Evolutionary conservation across 805 yeast genomes (phyloP).

Genomic region (Soucietia sequanensis): DNA sequence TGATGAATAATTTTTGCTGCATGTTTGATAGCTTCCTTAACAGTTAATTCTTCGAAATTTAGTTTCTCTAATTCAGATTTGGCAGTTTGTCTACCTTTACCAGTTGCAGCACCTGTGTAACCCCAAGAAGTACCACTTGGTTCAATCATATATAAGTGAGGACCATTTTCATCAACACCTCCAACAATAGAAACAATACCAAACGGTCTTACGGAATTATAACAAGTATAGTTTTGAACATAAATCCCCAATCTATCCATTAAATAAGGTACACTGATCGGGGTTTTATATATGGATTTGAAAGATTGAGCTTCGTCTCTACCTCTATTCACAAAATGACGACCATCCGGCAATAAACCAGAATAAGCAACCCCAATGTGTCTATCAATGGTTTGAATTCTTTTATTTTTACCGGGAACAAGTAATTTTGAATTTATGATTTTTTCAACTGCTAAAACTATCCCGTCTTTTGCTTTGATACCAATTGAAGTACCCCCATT

Average conservation of each 20-base stretch:
- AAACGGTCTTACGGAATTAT: constrained; percentile 96
- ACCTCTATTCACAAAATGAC: constrained; percentile 87
- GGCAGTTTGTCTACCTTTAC: constrained; percentile 98
- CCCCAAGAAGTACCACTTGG: constrained; percentile 99
- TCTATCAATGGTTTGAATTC: constrained; percentile 90
- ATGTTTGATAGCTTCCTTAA: constrained; percentile 82
- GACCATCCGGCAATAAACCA: constrained; percentile 95
- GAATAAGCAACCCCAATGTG: constrained; percentile 95
- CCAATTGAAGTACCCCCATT: constrained; percentile 96
- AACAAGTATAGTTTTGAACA: constrained; percentile 93
- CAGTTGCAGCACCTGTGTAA: constrained; percentile 94
- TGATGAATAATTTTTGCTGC: constrained; percentile 91
- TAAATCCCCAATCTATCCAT: constrained; percentile 86
- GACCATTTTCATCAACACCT: constrained; percentile 87
- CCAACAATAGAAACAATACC: constrained; percentile 93
- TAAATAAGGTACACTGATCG: constrained; percentile 77
- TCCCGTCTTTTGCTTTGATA: constrained; percentile 86
- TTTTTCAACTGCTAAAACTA: constrained; percentile 97
- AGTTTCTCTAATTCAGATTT: constrained; percentile 94
- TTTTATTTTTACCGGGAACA: constrained; percentile 83
- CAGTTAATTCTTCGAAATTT: constrained; percentile 65
- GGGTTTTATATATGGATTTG: constrained; percentile 71
- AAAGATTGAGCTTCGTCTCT: constrained; percentile 86
- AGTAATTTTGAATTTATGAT: constrained; percentile 80
- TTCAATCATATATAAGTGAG: constrained; percentile 94